These are phyloP conservation scores for Amanita muscaria DNA, from an alignment of 768 basidiomycete species.

Conservation along the genomic window DNA sequence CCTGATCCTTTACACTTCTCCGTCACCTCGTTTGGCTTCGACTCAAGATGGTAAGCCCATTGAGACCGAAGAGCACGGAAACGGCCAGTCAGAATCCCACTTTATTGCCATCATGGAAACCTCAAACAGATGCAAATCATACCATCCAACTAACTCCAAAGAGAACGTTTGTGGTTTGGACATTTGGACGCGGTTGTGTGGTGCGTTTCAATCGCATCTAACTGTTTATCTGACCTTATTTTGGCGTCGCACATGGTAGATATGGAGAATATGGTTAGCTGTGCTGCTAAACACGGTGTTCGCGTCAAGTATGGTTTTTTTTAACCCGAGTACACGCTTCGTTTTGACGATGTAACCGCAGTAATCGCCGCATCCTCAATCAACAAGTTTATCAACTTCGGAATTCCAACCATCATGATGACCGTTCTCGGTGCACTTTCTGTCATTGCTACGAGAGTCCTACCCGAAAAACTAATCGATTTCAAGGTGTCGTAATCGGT, in stretches of 20 bases:
- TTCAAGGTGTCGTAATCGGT: slow-evolving; percentile 42
- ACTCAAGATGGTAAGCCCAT: too few relatives aligned
- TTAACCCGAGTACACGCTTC: neutral
- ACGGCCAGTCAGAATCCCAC: too few relatives aligned
- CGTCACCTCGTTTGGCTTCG: too few relatives aligned
- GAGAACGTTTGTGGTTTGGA: slow-evolving; percentile 24
- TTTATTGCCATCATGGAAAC: too few relatives aligned
- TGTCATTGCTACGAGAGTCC: neutral
- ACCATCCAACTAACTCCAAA: neutral
- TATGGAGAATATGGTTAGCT: slow-evolving; percentile 62
- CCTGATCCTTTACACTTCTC: too few relatives aligned
- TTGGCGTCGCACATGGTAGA: slow-evolving; percentile 19
- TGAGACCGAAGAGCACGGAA: too few relatives aligned
- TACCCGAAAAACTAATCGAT: neutral
- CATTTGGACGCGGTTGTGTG: slow-evolving; percentile 36
- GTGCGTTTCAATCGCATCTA: slow-evolving; percentile 17
- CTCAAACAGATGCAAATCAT: too few relatives aligned
- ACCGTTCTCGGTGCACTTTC: slow-evolving; percentile 44
- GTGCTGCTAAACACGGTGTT: slow-evolving; percentile 53
- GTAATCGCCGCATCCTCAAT: slow-evolving; percentile 32
- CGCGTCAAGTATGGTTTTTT: slow-evolving; percentile 33
- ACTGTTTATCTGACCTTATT: neutral
- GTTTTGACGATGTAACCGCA: slow-evolving; percentile 28
- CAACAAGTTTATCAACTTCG: slow-evolving; percentile 30
- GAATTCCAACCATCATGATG: slow-evolving; percentile 48